Evolutionary conservation across 2,329 filamentous ascomycete species (phyloP), one percentile per base, ranked within the genome.

Genomic region (Aureobasidium mangrovei): DNA sequence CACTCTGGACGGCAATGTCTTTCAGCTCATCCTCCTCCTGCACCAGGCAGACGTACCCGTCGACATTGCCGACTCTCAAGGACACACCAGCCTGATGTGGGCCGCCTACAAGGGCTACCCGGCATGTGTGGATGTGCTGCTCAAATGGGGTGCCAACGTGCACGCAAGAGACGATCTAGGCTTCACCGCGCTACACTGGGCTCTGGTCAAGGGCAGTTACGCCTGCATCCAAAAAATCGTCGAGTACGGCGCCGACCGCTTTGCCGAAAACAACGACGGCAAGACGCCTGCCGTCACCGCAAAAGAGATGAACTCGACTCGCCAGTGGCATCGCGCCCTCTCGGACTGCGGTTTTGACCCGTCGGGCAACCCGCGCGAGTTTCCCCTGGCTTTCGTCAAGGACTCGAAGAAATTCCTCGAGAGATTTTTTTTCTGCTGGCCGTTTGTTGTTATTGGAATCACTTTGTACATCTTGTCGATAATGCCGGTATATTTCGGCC

Each of bases 11-110:
- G 93, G 93, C 61, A 97, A 96, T 68, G 86, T 94, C 24, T 86
- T 94, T 61, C 80, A 97, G 56, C 79, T 98, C 29, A 83, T 91
- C 47, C 80, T 98, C 1, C 81, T 98, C 6, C 79, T 98, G 27
- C 93, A 98, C 72, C 91, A 96, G 66, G 64, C 66, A 12, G 90
- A 93, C 65, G 93, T 98, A 57, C 88, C 90, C 12, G 89, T 98
- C 58, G 93, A 98, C 67, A 86, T 93, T 4, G 78, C 85, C 52
- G 93, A 98, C 71, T 82, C 82, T 48, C 91, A 90, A 67, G 89
- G 91, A 4, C 94, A 98, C 70, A 97, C 93, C 1, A 86, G 85
- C 57, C 77, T 98, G 58, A 98, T 98, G 93, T 98, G 93, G 93
- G 89, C 93, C 18, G 91, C 91, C 12, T 98, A 98, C 75, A 98